Evolutionary conservation across 768 basidiomycete genomes (phyloP).

Genomic region (Xerocomellus amylosporus): DNA sequence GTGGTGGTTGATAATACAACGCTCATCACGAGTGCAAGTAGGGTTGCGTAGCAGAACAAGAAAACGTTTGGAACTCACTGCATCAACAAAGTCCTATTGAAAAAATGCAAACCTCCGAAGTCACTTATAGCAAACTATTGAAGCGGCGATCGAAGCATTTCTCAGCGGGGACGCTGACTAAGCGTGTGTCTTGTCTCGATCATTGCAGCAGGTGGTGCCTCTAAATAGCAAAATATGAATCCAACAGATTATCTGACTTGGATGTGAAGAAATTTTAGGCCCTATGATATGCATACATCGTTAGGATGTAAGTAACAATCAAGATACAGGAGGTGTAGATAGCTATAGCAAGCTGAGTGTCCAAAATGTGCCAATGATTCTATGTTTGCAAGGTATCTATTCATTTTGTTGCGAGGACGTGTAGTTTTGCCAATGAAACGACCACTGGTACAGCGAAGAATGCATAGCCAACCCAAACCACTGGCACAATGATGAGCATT

Average conservation of each 20-base stretch:
- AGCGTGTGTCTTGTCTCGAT: too few relatives aligned
- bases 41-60: background rate
- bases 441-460: constrained; percentile 72
- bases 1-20: constrained; percentile 67
- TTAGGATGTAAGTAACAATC: background rate
- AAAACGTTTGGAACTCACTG: constrained; percentile 19
- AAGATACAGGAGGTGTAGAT: background rate
- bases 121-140: background rate
- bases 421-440: constrained; percentile 63
- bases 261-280: background rate
- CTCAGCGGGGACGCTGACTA: too few relatives aligned
- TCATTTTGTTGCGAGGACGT: constrained; percentile 51
- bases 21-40: constrained; percentile 59
- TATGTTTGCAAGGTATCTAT: background rate
- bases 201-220: too few relatives aligned
- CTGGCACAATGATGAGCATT: constrained; percentile 34
- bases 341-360: background rate
- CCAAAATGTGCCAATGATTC: background rate
- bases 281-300: too few relatives aligned
- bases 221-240: too few relatives aligned
- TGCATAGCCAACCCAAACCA: constrained; percentile 77
- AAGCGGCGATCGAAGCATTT: constrained; percentile 19
- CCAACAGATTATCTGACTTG: background rate
- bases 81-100: background rate
- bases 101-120: background rate